A percentile compares a stretch with the other conserved stretches of the same genome.
phyloP scores from a whole-genome alignment of 2,329 filamentous ascomycete genomes.

The Verticillium zaregamsianum region DNA sequence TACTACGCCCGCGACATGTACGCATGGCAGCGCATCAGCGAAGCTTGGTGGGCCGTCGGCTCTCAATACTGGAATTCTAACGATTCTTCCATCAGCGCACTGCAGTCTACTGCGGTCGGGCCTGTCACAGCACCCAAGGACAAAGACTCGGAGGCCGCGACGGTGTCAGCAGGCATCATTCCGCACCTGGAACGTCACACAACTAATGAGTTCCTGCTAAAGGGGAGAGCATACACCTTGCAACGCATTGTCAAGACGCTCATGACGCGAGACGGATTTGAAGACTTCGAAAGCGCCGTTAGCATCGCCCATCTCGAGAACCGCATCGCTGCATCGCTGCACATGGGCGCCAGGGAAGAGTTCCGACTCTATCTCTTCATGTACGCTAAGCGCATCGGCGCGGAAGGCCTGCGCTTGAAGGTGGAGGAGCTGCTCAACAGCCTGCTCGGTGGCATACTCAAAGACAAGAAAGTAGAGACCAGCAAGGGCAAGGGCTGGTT shows the following conservation, averaged over 20 bases:
- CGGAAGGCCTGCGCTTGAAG: conserved; percentile 81
- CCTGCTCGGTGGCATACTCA: conserved; percentile 68
- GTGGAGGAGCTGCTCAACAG: conserved; percentile 87
- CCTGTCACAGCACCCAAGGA: conserved; percentile 43
- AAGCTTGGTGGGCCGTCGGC: conserved; percentile 96
- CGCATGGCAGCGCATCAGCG: conserved; percentile 91
- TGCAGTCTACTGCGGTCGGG: conserved; percentile 68
- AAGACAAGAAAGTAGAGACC: conserved; percentile 48
- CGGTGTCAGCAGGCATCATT: conserved; percentile 85
- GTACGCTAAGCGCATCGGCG: conserved; percentile 94
- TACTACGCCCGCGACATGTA: conserved; percentile 82
- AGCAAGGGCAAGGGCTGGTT: conserved; percentile 57
- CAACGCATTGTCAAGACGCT: conserved; percentile 88
- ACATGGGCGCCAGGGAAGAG: conserved; percentile 82
- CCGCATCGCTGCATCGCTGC: conserved; percentile 81
- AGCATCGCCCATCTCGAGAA: conserved; percentile 96
- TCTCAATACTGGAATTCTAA: conserved; percentile 99
- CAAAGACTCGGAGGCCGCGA: conserved; percentile 45
- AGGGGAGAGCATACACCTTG: conserved; percentile 85
- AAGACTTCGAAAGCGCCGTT: conserved; percentile 84
- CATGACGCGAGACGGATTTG: conserved; percentile 83
- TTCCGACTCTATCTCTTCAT: conserved; percentile 95
- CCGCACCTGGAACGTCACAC: conserved; percentile 92
- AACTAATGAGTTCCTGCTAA: conserved; percentile 85
- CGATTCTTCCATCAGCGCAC: conserved; percentile 78